Conservation (phyloP, 306 rosid genomes). For the Luffa acutangula region DNA sequence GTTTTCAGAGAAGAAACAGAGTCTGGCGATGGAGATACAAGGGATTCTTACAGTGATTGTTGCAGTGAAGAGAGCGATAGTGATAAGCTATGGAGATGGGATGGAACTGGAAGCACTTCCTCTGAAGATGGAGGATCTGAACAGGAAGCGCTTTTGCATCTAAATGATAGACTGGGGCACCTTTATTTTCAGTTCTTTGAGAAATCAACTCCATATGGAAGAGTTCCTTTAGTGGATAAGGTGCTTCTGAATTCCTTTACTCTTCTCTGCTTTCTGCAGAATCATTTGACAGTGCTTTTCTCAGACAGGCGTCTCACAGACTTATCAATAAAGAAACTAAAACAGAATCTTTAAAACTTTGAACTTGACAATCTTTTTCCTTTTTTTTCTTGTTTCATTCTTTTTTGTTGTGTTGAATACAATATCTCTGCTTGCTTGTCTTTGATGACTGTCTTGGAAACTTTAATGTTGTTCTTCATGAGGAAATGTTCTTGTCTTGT, state of each 20-base stretch:
- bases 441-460: background rate
- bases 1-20: conserved; percentile 64
- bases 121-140: conserved; percentile 83
- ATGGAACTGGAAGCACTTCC: conserved; percentile 65
- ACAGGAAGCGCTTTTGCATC: conserved; percentile 40
- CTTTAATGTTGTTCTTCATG: background rate
- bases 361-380: background rate
- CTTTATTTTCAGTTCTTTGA: conserved; percentile 79
- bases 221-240: conserved; percentile 96
- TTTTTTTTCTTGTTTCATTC: background rate
- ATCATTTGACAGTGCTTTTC: background rate
- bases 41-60: conserved; percentile 74
- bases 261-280: background rate
- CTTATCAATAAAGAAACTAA: background rate
- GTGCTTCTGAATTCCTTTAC: conserved; percentile 17
- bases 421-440: too few species aligned
- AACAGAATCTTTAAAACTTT: background rate
- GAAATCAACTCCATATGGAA: conserved; percentile 86
- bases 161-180: conserved; percentile 59
- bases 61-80: conserved; percentile 71
- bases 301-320: background rate
- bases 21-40: conserved; percentile 60
- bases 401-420: too few species aligned
- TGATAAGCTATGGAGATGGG: conserved; percentile 82
- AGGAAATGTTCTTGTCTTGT: background rate